Base-by-base conservation (phyloP, 495 filamentous ascomycete genomes). In the Delitschia confertaspora region DNA sequence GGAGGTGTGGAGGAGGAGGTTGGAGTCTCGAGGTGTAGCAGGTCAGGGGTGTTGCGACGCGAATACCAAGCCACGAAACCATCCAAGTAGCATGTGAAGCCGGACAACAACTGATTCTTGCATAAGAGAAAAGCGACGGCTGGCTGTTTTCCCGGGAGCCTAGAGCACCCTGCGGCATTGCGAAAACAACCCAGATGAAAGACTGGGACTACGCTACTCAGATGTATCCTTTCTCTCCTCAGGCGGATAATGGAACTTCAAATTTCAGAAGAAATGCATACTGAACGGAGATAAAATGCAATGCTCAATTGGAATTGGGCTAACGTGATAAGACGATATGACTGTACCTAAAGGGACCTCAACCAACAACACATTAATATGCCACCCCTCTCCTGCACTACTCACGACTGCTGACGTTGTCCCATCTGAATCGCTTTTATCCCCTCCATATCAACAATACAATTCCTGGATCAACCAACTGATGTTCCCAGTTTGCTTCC, bases 31-130 rank as follows among this genome's bases (percentile, higher is more conserved):
- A 47, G 38, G 42, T 51, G 53, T 51, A 43, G 42, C 53, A 56
- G 32, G 42, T 38, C 47, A 6, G 43, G 53, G 53, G 53, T 44
- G 44, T 17, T 56, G 53, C 47, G 53, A 56, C 53, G 47, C 42
- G 37, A 32, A 41, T 36, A 19, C 33, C 29, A 37, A 21, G 42
- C 33, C 47, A 43, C 47, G 53, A 56, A 56, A 56, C 53, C 19
- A 25, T 30, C 2, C 32, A 22, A 37, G 53, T 51, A 20, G 21
- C 47, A 51, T 21, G 38, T 20, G 26, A 13, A n/a, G n/a, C n/a
- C n/a, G n/a, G n/a, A n/a, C n/a, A 24, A 33, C 23, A 45, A 41
- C 45, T 35, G 51, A 18, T 27, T 9, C 34, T 40, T 36, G 41
- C 48, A 51, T 51, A 42, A 36, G 30, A n/a, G 24, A 3, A 20